phyloP scores from a whole-genome alignment of 768 basidiomycete species.

The Vararia minispora region DNA sequence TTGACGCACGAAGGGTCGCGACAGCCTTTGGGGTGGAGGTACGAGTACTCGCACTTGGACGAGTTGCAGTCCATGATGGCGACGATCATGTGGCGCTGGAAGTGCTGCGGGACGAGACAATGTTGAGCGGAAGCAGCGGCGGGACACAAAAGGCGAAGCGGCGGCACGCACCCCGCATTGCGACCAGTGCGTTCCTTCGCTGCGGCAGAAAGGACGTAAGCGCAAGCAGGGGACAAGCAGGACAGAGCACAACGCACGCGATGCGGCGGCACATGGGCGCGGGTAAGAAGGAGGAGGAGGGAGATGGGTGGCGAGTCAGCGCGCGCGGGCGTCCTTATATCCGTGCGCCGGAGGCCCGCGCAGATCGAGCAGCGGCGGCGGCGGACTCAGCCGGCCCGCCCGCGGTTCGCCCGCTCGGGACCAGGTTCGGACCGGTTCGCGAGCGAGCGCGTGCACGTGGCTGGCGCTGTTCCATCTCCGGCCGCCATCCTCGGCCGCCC shows the following conservation, averaged over 20 bases:
- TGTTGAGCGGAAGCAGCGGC: constrained; percentile 11
- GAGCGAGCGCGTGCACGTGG: too few relatives aligned
- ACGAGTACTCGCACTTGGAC: constrained; percentile 49
- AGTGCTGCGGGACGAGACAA: constrained; percentile 38
- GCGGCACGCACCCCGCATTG: constrained; percentile 46
- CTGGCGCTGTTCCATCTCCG: too few relatives aligned
- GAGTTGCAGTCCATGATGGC: constrained; percentile 72
- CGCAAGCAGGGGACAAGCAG: constrained; percentile 4
- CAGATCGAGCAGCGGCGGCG: too few relatives aligned
- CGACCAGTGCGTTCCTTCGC: constrained; percentile 69
- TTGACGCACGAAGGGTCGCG: constrained; percentile 40
- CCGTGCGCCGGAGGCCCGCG: too few relatives aligned
- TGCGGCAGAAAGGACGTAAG: constrained; percentile 19
- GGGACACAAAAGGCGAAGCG: constrained; percentile 1
- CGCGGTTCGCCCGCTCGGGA: too few relatives aligned
- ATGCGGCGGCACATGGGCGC: constrained; percentile 58
- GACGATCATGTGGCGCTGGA: constrained; percentile 63
- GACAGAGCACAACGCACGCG: constrained; percentile 42
- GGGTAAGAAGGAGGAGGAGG: neutral
- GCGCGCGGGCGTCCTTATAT: too few relatives aligned
- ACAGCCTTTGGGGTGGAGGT: constrained; percentile 47
- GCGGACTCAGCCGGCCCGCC: too few relatives aligned
- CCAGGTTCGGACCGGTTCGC: too few relatives aligned
- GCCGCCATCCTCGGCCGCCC: too few relatives aligned
- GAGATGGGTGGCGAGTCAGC: constrained; percentile 2